Percentiles rank a stretch among this genome's conserved stretches.
phyloP scores from a whole-genome alignment of 1,284 basidiomycete genomes.

The Acaromyces ingoldii region DNA sequence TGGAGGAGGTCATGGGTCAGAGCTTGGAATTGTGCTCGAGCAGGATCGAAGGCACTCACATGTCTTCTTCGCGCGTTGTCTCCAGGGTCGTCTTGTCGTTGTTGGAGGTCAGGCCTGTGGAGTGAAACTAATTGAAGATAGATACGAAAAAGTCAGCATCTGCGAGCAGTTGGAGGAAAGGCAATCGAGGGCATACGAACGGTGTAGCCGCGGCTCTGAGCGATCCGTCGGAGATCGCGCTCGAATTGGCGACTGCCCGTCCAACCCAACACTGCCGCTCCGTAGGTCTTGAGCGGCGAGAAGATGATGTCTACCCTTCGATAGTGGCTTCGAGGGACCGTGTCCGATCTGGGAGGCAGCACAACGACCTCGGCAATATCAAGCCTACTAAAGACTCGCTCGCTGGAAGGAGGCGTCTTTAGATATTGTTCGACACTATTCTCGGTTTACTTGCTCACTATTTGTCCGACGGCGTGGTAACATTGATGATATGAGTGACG shows the following conservation, averaged over 20 bases:
- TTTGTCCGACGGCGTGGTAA: slow-evolving; percentile 18
- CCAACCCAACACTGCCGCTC: slow-evolving; percentile 36
- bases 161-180: background rate
- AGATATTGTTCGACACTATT: background rate
- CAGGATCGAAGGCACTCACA: slow-evolving; percentile 7
- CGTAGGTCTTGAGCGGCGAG: slow-evolving; percentile 23
- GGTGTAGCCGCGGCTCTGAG: slow-evolving; percentile 23
- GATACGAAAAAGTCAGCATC: background rate
- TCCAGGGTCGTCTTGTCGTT: slow-evolving; percentile 17
- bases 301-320: slow-evolving; percentile 13
- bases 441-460: background rate
- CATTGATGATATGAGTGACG: slow-evolving; percentile 28
- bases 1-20: slow-evolving; percentile 7
- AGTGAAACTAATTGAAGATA: too few relatives aligned
- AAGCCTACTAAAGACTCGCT: slow-evolving; percentile 10
- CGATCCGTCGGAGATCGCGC: slow-evolving; percentile 30
- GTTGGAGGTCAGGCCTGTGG: slow-evolving; percentile 22
- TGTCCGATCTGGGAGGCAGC: slow-evolving; percentile 9
- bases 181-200: background rate
- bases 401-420: background rate
- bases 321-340: slow-evolving; percentile 2
- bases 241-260: slow-evolving; percentile 34
- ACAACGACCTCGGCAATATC: slow-evolving; percentile 41
- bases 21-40: background rate
- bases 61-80: slow-evolving; percentile 22